These are phyloP conservation scores for Penicillium thymicola DNA, from an alignment of 2,329 filamentous ascomycete species.

Conservation along the genomic window DNA sequence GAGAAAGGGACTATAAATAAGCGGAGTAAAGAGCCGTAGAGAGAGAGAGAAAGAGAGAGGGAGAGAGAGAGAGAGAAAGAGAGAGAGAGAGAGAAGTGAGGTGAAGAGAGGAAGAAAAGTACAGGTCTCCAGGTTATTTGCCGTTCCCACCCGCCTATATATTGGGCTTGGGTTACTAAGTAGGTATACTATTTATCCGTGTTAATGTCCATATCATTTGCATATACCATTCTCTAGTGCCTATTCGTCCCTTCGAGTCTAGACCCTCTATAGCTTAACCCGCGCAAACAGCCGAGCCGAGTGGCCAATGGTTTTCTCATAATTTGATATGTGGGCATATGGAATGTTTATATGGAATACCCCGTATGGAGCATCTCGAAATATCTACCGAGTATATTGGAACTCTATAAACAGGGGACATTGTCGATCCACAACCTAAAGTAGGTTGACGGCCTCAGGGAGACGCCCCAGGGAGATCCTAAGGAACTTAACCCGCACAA, in stretches of 20 bases:
- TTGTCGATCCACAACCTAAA: slow-evolving; percentile 1
- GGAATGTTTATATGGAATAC: neutral
- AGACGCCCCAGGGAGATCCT: no score
- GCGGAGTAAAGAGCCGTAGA: neutral
- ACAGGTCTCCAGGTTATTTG: neutral
- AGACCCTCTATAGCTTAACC: neutral
- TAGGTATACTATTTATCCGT: neutral
- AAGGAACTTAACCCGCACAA: neutral
- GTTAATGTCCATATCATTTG: neutral
- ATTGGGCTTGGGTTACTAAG: neutral
- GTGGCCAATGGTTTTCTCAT: neutral
- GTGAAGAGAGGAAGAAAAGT: neutral
- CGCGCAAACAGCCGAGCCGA: slow-evolving; percentile 2
- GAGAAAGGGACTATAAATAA: neutral
- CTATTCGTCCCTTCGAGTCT: neutral
- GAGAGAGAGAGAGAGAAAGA: neutral
- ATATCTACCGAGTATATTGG: no score
- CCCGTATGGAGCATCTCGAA: neutral
- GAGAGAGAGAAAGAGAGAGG: neutral
- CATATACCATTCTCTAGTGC: no score
- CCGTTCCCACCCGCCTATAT: neutral
- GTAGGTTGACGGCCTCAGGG: neutral
- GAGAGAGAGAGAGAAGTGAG: neutral
- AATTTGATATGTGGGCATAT: neutral
- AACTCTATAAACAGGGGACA: neutral